Base-by-base conservation (phyloP, 371 early-diverging fungal genomes). In the Parasitella parasitica region DNA sequence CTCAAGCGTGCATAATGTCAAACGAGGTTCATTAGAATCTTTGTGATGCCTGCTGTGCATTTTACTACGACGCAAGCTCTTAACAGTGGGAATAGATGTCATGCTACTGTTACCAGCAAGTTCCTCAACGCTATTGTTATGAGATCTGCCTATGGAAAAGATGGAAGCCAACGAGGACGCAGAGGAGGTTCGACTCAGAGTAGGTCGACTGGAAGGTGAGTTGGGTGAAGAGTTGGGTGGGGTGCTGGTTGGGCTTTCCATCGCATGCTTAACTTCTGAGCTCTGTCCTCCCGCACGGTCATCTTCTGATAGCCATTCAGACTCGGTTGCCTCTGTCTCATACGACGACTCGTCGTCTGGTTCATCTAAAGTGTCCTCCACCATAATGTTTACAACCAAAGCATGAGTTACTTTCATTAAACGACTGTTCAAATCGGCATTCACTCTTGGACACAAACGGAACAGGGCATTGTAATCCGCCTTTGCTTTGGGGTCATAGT, bases 151-250 rank as follows among this genome's bases (percentile, higher is more conserved):
- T 27, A 82, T 75, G 27, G 81, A 78, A 15, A 77, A 76, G n/a
- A 74, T 75, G 58, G 57, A 84, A 38, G 80, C 81, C 4, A 79
- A 56, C 16, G 79, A 76, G 4, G 79, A 76, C 1, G 79, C 61
- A 8, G 79, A 78, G 1, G 79, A 75, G 2, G 79, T 67, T 8
- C 79, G 66, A 26, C 71, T 73, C 9, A 78, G 59, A 6, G 61
- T 37, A 15, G 77, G 77, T 5, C 76, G 72, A 8, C 56, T 61
- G 6, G 78, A 70, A 38, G 67, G 36, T 0, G 67, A 67, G n/a
- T 43, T 16, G 16, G 70, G 70, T 20, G 43, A 20, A 22, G 43
- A 43, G 18, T 18, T 22, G 3, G 43, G 43, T 28, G 65, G 70
- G 9, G 70, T 64, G 2, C 54, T 54, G 0, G 30, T 9, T 8